A percentile compares a stretch with the other conserved stretches of the same genome.
Conservation (phyloP, 2,329 filamentous ascomycete genomes). For the Claviceps purpurea region DNA sequence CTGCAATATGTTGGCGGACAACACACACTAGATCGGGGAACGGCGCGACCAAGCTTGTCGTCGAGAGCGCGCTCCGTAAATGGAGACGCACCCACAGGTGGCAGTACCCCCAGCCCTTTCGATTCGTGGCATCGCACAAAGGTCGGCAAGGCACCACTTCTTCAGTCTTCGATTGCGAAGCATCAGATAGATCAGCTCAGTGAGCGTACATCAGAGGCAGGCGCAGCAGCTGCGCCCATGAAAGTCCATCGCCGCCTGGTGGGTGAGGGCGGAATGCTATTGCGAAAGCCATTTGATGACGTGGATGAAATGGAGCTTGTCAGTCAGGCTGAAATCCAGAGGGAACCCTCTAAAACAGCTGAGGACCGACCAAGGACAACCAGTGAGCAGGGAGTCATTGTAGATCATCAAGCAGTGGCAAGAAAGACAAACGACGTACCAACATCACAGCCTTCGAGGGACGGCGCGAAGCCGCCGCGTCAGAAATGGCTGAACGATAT, state of each 20-base stretch:
- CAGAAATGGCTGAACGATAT: slow-evolving; percentile 47
- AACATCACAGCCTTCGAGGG: slow-evolving; percentile 1
- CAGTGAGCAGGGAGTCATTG: background rate
- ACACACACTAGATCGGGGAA: background rate
- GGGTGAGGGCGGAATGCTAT: slow-evolving; percentile 26
- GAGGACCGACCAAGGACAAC: background rate
- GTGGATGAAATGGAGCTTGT: background rate
- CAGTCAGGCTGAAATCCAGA: too few species aligned
- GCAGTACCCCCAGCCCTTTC: background rate
- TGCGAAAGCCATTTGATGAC: slow-evolving; percentile 32
- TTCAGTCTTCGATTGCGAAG: background rate
- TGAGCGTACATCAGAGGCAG: background rate
- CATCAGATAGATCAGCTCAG: background rate
- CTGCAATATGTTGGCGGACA: background rate
- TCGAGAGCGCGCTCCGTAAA: background rate
- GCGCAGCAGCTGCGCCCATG: background rate
- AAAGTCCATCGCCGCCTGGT: slow-evolving; percentile 17
- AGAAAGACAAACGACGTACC: background rate
- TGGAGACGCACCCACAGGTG: background rate
- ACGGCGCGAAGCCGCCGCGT: slow-evolving; percentile 7
- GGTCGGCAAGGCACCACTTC: slow-evolving; percentile 11
- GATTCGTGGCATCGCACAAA: slow-evolving; percentile 25
- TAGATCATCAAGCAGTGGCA: background rate
- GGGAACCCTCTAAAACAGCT: too few species aligned
- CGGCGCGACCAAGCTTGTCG: background rate